Evolutionary conservation across 2,329 filamentous ascomycete species (phyloP), one percentile per base, ranked within the genome.

Genomic region (Raffaelea deltoideospora): DNA sequence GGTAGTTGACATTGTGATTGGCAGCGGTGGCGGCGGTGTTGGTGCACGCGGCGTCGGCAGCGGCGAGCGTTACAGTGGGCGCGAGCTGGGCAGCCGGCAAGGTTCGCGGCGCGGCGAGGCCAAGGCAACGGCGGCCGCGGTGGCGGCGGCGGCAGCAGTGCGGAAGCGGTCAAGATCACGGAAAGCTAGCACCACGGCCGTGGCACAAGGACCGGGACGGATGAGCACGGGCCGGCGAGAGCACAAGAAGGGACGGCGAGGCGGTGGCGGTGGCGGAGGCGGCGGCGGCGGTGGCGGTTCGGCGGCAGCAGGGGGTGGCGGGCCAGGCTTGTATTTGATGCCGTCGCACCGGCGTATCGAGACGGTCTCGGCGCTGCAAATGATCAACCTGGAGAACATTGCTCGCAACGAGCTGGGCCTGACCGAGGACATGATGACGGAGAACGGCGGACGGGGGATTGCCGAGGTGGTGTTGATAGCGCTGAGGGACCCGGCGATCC

Each of bases 341-440:
- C 65, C 63, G 9, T 71, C 70, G 2, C 65, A 68, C 46, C 67
- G 69, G 26, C 69, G 67, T 11, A 59, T 76, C 21, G 74, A 79
- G 47, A 63, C 72, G 5, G 71, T 79, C 22, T 78, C 74, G 15
- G 69, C 88, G 6, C 63, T 90, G 28, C 85, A 93, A 51, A 90
- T 95, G 73, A 71, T 93, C 21, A 88, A 90, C 43, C 72, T 96
- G 1, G 90, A 96, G 57, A 87, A 90, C 49, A 82, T 92, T 38
- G 86, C 87, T 0, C 79, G 86, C 41, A 79, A 83, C 30, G 86
- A 95, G 46, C 73, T 92, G 39, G 86, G 86, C 5, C 65, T 96
- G 33, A 82, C 79, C 0, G 85, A 93, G 52, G 84, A 90, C 37
- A 78, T 95, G 55, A 84, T 96, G 63, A 78, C 84, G 1, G 90